Evolutionary conservation across 129 eudicot species (phyloP).

Genomic region (Solidago caesia): DNA sequence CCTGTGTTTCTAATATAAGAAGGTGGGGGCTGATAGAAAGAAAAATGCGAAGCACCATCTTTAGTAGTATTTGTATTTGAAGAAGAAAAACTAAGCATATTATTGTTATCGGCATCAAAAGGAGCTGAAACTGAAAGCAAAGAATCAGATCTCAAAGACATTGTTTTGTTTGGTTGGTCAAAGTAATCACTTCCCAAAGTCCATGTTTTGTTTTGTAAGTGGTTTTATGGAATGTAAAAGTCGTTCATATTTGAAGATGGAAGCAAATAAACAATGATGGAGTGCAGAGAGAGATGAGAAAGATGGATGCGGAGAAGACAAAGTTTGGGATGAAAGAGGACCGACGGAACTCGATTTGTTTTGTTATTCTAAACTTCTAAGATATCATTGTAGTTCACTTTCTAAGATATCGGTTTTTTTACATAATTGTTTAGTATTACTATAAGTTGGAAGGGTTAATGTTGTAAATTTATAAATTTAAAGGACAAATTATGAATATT

Average conservation of each 20-base stretch:
- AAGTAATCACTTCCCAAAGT: constrained; percentile 45
- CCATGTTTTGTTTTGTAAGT: constrained; percentile 40
- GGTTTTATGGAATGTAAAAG: constrained; percentile 15
- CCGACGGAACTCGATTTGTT: background rate
- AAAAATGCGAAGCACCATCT: constrained; percentile 27
- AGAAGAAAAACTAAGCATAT: constrained; percentile 61
- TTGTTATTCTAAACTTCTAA: too few species aligned
- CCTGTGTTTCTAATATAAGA: constrained; percentile 49
- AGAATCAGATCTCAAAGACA: constrained; percentile 34
- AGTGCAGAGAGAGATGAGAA: constrained; percentile 18
- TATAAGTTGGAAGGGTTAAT: too few species aligned
- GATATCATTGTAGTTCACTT: too few species aligned
- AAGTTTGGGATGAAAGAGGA: constrained; percentile 26
- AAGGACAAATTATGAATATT: too few species aligned
- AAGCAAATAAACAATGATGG: background rate
- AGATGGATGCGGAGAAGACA: constrained; percentile 21
- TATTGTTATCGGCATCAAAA: constrained; percentile 30
- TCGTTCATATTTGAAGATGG: background rate
- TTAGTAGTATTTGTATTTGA: constrained; percentile 18
- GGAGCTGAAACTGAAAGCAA: constrained; percentile 47
- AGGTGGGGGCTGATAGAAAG: constrained; percentile 45
- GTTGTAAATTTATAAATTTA: too few species aligned
- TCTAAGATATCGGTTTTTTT: too few species aligned
- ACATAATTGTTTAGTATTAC: too few species aligned
- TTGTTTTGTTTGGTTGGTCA: constrained; percentile 36